These are phyloP conservation scores for Salvia rosmarinus DNA, from an alignment of 257 asterid species.

Conservation along the genomic window DNA sequence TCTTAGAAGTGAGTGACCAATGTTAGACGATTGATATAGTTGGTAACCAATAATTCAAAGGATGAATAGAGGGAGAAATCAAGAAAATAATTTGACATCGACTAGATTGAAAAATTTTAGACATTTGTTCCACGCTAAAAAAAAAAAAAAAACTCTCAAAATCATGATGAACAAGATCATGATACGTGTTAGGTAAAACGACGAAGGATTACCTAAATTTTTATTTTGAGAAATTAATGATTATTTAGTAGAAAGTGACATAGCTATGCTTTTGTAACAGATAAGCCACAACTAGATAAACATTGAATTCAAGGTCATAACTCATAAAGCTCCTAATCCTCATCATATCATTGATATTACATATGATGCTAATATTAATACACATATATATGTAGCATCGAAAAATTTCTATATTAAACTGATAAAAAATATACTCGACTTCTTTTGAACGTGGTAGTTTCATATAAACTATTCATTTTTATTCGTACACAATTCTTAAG, in stretches of 20 bases:
- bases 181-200: slow-evolving; percentile 29
- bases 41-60: slow-evolving; percentile 33
- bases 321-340: not conserved
- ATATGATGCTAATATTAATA: too few species aligned
- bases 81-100: slow-evolving; percentile 23
- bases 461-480: too few species aligned
- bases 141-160: too few species aligned
- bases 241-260: slow-evolving; percentile 39
- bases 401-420: too few species aligned
- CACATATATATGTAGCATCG: too few species aligned
- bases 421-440: too few species aligned
- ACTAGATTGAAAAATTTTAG: slow-evolving; percentile 26
- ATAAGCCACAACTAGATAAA: slow-evolving; percentile 29
- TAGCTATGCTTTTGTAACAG: slow-evolving; percentile 37
- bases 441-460: too few species aligned
- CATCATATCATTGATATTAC: too few species aligned
- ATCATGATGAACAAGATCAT: slow-evolving; percentile 1
- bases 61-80: not conserved
- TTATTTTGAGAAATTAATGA: slow-evolving; percentile 40
- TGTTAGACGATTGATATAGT: slow-evolving; percentile 16
- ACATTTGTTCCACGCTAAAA: too few species aligned
- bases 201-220: slow-evolving; percentile 33
- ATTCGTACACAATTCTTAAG: too few species aligned
- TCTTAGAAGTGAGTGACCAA: slow-evolving; percentile 5
- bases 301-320: slow-evolving; percentile 29